phyloP scores from a whole-genome alignment of 805 yeast species.

The Danielia reshetovae region DNA sequence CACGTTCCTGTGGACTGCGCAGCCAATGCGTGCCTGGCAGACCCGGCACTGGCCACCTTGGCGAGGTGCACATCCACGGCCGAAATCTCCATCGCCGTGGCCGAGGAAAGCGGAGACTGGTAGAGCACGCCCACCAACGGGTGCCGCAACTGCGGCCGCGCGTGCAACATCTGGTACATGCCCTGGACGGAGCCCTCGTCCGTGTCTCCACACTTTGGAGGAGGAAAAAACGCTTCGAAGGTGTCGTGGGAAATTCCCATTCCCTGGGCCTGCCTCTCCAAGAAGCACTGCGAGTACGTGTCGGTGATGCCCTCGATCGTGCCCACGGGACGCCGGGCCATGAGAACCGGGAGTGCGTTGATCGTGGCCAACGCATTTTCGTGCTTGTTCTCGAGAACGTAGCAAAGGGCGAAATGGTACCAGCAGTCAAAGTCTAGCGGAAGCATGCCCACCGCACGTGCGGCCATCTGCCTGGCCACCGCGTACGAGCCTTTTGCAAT shows the following conservation, averaged over 20 bases:
- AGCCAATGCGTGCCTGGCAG: slow-evolving; percentile 24
- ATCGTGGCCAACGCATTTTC: slow-evolving; percentile 60
- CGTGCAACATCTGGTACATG: slow-evolving; percentile 23
- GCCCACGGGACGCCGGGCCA: slow-evolving; percentile 2
- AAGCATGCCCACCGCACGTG: slow-evolving; percentile 57
- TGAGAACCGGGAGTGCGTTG: slow-evolving; percentile 67
- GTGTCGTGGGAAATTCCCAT: slow-evolving; percentile 8
- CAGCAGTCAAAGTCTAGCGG: slow-evolving; percentile 77
- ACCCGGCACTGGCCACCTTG: slow-evolving; percentile 24
- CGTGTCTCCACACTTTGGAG: slow-evolving; percentile 7
- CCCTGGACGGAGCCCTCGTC: slow-evolving; percentile 27
- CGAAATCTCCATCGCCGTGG: slow-evolving; percentile 31
- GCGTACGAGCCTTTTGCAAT: slow-evolving; percentile 49
- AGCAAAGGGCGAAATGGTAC: slow-evolving; percentile 59
- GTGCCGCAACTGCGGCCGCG: slow-evolving; percentile 29
- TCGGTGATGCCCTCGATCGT: slow-evolving; percentile 11
- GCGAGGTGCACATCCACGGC: slow-evolving; percentile 31
- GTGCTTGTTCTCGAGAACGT: slow-evolving; percentile 53
- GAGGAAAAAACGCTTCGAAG: slow-evolving; percentile 14
- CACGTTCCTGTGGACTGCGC: slow-evolving; percentile 29
- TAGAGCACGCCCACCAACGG: slow-evolving; percentile 35
- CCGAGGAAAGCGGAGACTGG: slow-evolving; percentile 32
- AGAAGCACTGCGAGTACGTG: slow-evolving; percentile 7
- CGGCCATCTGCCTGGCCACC: slow-evolving; percentile 57
- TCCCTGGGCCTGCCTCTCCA: slow-evolving; percentile 7